A percentile compares a stretch with the other conserved stretches of the same genome.
phyloP scores from a whole-genome alignment of 2,329 filamentous ascomycete species.

The Lachnellula suecica region DNA sequence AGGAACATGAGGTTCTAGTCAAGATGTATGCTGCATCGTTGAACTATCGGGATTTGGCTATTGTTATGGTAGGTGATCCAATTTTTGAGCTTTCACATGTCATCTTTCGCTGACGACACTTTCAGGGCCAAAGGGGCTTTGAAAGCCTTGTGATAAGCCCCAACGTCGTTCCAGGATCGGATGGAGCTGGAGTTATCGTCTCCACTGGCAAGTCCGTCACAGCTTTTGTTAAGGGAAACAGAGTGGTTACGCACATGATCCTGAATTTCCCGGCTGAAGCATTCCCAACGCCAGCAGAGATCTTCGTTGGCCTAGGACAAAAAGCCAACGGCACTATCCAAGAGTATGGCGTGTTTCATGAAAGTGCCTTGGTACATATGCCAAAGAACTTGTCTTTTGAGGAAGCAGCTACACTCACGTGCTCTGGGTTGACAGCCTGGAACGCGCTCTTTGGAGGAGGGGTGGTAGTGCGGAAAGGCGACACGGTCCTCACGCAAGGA shows the following conservation, averaged over 20 bases:
- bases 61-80: constrained; percentile 24
- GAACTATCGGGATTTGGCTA: constrained; percentile 34
- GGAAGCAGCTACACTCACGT: constrained; percentile 47
- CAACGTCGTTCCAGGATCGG: constrained; percentile 33
- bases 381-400: constrained; percentile 45
- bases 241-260: constrained; percentile 55
- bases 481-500: constrained; percentile 39
- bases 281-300: background rate
- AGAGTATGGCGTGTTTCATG: constrained; percentile 42
- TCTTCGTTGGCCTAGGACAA: constrained; percentile 37
- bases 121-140: background rate
- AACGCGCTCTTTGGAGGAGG: constrained; percentile 48
- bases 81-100: background rate
- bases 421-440: constrained; percentile 50
- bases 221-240: constrained; percentile 55
- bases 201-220: constrained; percentile 38
- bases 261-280: constrained; percentile 28
- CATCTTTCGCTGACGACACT: background rate
- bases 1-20: constrained; percentile 51
- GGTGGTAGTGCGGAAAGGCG: constrained; percentile 27
- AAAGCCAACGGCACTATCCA: constrained; percentile 36
- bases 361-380: constrained; percentile 49
- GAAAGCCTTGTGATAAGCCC: background rate
- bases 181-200: constrained; percentile 50
- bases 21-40: constrained; percentile 38